Base-by-base conservation (phyloP, 2,329 filamentous ascomycete species). In the Diplocarpon rosae region DNA sequence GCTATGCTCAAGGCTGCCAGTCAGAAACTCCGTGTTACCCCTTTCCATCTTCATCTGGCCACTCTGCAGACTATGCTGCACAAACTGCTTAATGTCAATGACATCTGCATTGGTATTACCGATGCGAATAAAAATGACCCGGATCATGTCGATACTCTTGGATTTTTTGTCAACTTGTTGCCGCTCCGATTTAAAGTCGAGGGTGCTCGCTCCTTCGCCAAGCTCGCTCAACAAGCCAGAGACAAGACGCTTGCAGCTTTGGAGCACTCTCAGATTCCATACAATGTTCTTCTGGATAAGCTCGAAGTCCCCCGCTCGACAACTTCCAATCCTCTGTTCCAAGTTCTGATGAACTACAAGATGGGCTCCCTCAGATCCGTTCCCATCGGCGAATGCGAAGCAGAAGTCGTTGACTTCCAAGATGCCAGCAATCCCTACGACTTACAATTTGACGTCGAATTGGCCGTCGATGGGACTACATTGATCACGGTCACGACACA, bases 31-130 rank as follows among this genome's bases (percentile, higher is more conserved):
- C 56, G 60, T 35, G 53, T 58, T 0, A 69, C 66, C 0, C 50
- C 61, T 0, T 74, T 73, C 49, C 69, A 75, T 40, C 62, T 73
- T 48, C 66, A 68, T 49, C 56, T 75, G 2, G 62, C 69, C 0
- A 58, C 59, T 0, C 63, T 69, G 33, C 44, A 50, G 16, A 34
- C 30, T 14, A 42, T 55, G n/a, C 40, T 56, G 4, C 44, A 50
- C 35, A 38, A 48, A 11, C 36, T 55, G 5, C 28, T 47, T n/a
- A 34, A 43, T 24, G 42, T 43, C 24, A 46, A 48, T 9, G 50
- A 55, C 17, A 32, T 53, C 5, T 51, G 58, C 42, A 70, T 76
- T 41, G 72, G 71, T 5, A 61, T 73, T 9, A 65, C 64, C 0
- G 70, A 75, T 52, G 66, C 67, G 17, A 45, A 45, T 27, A 35